phyloP scores from a whole-genome alignment of 2,329 filamentous ascomycete species.

The Penicillium oxalicum region DNA sequence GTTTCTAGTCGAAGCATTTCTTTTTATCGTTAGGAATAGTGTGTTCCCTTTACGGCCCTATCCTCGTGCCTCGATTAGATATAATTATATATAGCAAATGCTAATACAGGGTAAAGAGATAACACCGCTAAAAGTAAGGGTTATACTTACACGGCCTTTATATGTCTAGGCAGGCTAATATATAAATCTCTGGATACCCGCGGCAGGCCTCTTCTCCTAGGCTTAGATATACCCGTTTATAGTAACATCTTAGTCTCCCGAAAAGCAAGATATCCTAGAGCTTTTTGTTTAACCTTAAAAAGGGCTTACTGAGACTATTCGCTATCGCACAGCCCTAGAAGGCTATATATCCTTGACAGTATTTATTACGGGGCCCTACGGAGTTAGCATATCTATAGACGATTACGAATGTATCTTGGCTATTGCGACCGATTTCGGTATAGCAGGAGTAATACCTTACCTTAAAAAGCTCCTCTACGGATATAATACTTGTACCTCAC shows the following conservation, averaged over 20 bases:
- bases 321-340: neutral
- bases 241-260: conserved; percentile 10
- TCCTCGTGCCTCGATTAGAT: conserved; percentile 7
- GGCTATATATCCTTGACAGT: neutral
- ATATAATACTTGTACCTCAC: conserved; percentile 10
- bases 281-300: conserved; percentile 9
- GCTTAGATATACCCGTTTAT: conserved; percentile 8
- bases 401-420: conserved; percentile 7
- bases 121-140: conserved; percentile 4
- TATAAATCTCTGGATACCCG: neutral
- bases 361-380: conserved; percentile 4
- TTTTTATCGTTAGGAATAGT: conserved; percentile 6
- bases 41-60: conserved; percentile 3
- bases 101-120: conserved; percentile 1
- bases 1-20: conserved; percentile 1
- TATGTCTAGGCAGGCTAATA: conserved; percentile 5
- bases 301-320: conserved; percentile 2
- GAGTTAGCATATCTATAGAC: conserved; percentile 6
- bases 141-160: conserved; percentile 4
- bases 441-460: conserved; percentile 7
- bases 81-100: neutral
- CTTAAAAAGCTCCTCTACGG: conserved; percentile 9
- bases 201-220: conserved; percentile 4
- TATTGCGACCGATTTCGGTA: conserved; percentile 9
- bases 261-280: conserved; percentile 7